Conservation (phyloP, 306 rosid genomes). For the Prosopis cineraria region DNA sequence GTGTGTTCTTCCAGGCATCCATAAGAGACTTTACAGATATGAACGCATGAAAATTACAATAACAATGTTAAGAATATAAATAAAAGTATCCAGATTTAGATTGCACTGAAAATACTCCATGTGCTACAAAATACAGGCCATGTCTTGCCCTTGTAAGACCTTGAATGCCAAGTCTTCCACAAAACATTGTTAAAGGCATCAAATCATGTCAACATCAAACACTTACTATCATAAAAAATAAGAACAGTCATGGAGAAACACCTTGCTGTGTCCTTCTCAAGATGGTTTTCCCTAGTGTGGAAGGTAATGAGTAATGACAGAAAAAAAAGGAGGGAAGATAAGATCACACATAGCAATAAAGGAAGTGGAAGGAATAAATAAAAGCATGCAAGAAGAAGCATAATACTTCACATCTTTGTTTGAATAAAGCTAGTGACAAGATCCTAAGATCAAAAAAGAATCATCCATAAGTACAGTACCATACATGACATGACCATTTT, state of each 20-base stretch:
- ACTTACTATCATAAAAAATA: neutral
- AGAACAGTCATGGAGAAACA: neutral
- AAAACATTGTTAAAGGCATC: neutral
- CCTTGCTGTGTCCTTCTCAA: neutral
- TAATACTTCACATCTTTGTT: neutral
- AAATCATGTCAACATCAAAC: neutral
- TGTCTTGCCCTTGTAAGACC: too few relatives aligned
- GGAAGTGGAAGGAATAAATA: neutral
- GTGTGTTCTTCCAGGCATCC: slow-evolving; percentile 31
- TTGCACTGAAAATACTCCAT: too few relatives aligned
- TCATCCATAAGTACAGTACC: neutral
- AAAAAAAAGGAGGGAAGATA: neutral
- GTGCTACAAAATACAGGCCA: too few relatives aligned
- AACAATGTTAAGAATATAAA: neutral
- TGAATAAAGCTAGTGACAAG: neutral
- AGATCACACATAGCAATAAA: neutral
- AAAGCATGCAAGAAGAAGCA: neutral
- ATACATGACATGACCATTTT: neutral
- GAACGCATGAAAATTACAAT: slow-evolving; percentile 35
- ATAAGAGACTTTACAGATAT: slow-evolving; percentile 27
- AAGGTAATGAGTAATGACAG: neutral
- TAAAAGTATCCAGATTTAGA: neutral
- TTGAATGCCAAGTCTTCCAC: neutral
- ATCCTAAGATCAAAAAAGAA: neutral
- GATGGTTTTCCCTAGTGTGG: neutral